These are phyloP conservation scores for Alternaria rosae DNA, from an alignment of 2,329 filamentous ascomycete genomes.

Conservation along the genomic window DNA sequence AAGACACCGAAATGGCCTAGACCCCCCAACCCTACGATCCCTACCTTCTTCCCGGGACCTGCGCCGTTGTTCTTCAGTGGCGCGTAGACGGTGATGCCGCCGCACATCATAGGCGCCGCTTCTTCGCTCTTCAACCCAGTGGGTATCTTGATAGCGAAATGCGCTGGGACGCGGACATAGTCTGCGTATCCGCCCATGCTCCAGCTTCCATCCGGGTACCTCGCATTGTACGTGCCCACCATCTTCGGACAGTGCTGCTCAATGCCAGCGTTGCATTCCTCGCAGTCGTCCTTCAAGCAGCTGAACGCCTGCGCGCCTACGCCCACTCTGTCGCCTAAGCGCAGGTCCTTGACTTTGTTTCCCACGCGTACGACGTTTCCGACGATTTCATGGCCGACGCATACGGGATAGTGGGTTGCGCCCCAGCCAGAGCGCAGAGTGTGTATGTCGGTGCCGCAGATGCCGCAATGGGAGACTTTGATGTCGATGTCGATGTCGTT, in stretches of 20 bases:
- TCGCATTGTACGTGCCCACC: conserved; percentile 66
- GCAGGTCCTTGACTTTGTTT: conserved; percentile 54
- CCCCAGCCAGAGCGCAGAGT: conserved; percentile 54
- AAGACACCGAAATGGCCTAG: conserved; percentile 77
- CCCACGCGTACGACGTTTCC: conserved; percentile 50
- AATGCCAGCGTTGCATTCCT: conserved; percentile 59
- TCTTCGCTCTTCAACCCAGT: conserved; percentile 57
- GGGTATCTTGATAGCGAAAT: conserved; percentile 68
- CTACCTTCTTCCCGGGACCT: conserved; percentile 75
- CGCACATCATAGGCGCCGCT: conserved; percentile 77
- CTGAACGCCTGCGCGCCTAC: conserved; percentile 60
- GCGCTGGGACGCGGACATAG: conserved; percentile 62
- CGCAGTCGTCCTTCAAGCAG: conserved; percentile 59
- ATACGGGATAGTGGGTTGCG: conserved; percentile 53
- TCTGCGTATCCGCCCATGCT: conserved; percentile 71
- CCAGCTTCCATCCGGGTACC: conserved; percentile 64
- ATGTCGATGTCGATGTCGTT: conserved; percentile 44
- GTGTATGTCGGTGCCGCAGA: conserved; percentile 50
- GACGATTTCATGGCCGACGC: conserved; percentile 55
- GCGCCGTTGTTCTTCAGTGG: conserved; percentile 72
- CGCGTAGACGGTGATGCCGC: conserved; percentile 75
- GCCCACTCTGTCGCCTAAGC: conserved; percentile 67
- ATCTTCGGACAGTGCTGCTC: conserved; percentile 57
- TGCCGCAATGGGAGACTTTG: conserved; percentile 42
- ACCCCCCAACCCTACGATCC: conserved; percentile 75